A percentile compares a stretch with the other conserved stretches of the same genome.
Evolutionary conservation across 2,329 filamentous ascomycete species (phyloP).

Genomic region (Hymenoscyphus infarciens): DNA sequence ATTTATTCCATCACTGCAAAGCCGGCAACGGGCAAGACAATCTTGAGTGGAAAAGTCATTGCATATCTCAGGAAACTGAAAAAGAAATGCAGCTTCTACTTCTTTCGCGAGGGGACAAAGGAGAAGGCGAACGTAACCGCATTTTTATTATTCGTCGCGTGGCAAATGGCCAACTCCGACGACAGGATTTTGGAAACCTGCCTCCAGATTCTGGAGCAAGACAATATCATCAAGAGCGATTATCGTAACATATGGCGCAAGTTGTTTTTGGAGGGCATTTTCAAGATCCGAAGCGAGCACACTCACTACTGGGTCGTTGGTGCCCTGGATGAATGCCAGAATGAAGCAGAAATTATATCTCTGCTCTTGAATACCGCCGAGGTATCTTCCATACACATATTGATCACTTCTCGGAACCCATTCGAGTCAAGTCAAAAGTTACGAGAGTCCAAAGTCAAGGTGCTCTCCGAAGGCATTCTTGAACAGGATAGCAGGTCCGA

Average conservation of each 20-base stretch:
- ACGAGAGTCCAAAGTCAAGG: background rate
- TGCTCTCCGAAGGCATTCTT: background rate
- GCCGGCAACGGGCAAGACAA: constrained; percentile 36
- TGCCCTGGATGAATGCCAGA: constrained; percentile 22
- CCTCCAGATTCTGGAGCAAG: background rate
- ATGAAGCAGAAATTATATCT: background rate
- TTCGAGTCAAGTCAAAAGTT: background rate
- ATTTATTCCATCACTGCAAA: constrained; percentile 33
- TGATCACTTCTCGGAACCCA: background rate
- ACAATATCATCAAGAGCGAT: constrained; percentile 16
- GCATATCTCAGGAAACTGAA: constrained; percentile 12
- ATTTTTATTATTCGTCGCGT: constrained; percentile 30
- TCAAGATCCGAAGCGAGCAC: constrained; percentile 10
- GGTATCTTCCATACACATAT: background rate
- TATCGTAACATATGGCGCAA: constrained; percentile 18
- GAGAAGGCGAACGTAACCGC: constrained; percentile 24
- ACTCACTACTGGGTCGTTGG: constrained; percentile 22
- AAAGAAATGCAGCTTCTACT: constrained; percentile 20
- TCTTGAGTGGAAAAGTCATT: constrained; percentile 21
- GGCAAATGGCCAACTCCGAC: constrained; percentile 29
- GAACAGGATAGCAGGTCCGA: background rate
- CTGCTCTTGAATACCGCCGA: background rate
- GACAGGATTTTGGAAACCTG: background rate
- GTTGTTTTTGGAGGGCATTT: constrained; percentile 18
- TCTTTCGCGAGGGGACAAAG: constrained; percentile 33